These are phyloP conservation scores for Diplodia sapinea DNA, from an alignment of 2,329 filamentous ascomycete species.

Conservation along the genomic window DNA sequence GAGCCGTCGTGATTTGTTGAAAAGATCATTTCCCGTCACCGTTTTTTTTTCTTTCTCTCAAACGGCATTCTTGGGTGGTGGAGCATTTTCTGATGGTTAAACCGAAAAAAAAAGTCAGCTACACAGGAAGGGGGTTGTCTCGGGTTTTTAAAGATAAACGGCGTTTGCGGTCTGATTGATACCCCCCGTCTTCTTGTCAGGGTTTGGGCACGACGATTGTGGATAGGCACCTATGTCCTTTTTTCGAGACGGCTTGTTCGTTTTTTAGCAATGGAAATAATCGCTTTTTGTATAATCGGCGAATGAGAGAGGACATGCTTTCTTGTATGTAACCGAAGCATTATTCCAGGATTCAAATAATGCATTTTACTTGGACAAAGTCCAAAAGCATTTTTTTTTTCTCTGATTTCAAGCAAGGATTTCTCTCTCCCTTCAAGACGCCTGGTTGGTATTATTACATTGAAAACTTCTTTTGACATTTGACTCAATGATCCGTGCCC, in stretches of 20 bases:
- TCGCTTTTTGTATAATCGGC: background rate
- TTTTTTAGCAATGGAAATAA: background rate
- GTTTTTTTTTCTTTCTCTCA: background rate
- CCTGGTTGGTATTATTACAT: slow-evolving; percentile 23
- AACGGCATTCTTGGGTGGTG: slow-evolving; percentile 7
- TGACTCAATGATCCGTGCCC: background rate
- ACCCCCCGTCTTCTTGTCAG: slow-evolving; percentile 10
- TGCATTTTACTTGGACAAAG: background rate
- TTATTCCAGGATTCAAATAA: background rate
- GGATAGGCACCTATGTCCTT: no score
- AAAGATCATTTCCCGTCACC: background rate
- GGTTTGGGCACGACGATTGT: no score
- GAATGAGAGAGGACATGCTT: background rate
- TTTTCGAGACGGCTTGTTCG: no score
- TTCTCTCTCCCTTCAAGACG: background rate
- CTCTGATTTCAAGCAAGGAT: background rate
- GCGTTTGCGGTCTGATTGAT: slow-evolving; percentile 27
- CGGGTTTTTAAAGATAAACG: background rate
- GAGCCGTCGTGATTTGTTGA: background rate
- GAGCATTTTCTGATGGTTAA: background rate
- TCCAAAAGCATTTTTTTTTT: background rate
- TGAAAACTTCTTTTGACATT: slow-evolving; percentile 1
- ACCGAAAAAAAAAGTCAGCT: background rate
- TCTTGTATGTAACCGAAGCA: background rate
- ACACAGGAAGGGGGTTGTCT: background rate